Evolutionary conservation across 164 flowering plant species (phyloP).

Genomic region (Kalanchoe fedtschenkoi): DNA sequence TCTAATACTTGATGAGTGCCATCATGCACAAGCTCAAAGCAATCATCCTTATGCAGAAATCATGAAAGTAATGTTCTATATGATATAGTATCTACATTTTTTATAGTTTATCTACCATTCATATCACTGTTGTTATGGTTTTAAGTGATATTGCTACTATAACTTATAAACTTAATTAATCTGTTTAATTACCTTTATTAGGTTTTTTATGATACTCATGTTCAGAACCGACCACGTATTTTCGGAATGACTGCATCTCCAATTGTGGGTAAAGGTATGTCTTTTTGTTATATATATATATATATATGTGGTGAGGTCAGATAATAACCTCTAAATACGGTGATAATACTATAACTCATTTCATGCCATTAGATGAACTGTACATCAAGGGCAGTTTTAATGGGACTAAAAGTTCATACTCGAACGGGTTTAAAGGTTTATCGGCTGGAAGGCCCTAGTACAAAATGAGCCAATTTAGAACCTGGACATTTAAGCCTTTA

Average conservation of each 20-base stretch:
- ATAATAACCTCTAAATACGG: no score
- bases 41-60: conserved; percentile 91
- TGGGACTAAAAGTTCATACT: no score
- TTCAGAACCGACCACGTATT: conserved; percentile 54
- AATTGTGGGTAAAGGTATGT: conserved; percentile 80
- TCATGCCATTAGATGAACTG: no score
- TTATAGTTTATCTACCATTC: not conserved
- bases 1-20: conserved; percentile 94
- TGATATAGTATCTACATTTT: not conserved
- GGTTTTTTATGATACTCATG: conserved; percentile 45
- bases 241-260: conserved; percentile 99
- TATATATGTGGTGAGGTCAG: no score
- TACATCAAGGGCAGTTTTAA: no score
- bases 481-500: no score
- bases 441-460: no score
- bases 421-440: no score
- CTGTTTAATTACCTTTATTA: conserved; percentile 14
- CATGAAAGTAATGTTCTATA: conserved; percentile 50
- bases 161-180: not conserved
- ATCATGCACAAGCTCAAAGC: conserved; percentile 86
- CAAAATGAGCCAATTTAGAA: no score
- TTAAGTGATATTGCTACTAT: not conserved
- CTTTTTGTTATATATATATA: no score
- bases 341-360: no score
- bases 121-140: not conserved